phyloP scores from a whole-genome alignment of 148 eudicot genomes.

The Fagopyrum esculentum region DNA sequence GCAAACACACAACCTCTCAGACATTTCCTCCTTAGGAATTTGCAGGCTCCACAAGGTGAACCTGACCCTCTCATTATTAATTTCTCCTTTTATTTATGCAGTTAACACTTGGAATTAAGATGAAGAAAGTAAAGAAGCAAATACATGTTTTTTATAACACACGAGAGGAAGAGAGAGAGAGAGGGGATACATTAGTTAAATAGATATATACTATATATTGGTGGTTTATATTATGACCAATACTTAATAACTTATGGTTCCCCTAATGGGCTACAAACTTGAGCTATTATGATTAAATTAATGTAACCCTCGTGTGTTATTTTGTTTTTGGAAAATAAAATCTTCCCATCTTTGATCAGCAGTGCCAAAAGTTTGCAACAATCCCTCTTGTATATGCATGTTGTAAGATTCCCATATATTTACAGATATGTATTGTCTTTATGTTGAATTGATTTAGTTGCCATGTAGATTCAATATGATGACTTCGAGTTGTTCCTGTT shows the following conservation, averaged over 20 bases:
- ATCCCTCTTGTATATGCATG: background rate
- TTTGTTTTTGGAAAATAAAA: background rate
- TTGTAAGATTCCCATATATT: constrained; percentile 5
- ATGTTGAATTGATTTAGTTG: too few relatives aligned
- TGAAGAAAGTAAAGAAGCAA: background rate
- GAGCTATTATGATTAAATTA: constrained; percentile 1
- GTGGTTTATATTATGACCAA: constrained; percentile 36
- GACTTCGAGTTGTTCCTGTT: too few relatives aligned
- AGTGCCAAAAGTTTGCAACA: constrained; percentile 9
- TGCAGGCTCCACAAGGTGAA: constrained; percentile 97
- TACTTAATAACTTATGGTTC: constrained; percentile 52
- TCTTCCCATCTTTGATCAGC: background rate
- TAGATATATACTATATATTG: constrained; percentile 33
- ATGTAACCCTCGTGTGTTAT: background rate
- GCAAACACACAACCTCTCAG: constrained; percentile 83
- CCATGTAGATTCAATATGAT: too few relatives aligned
- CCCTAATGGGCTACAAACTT: constrained; percentile 68
- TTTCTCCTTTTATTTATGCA: background rate
- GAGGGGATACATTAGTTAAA: constrained; percentile 19
- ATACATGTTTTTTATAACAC: background rate
- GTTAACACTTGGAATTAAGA: background rate
- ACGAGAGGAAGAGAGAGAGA: constrained; percentile 14
- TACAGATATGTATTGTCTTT: background rate
- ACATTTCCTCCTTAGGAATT: constrained; percentile 92
- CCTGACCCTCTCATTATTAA: constrained; percentile 59